Conservation (phyloP, 345 rosid genomes). For the Syzygium grande region DNA sequence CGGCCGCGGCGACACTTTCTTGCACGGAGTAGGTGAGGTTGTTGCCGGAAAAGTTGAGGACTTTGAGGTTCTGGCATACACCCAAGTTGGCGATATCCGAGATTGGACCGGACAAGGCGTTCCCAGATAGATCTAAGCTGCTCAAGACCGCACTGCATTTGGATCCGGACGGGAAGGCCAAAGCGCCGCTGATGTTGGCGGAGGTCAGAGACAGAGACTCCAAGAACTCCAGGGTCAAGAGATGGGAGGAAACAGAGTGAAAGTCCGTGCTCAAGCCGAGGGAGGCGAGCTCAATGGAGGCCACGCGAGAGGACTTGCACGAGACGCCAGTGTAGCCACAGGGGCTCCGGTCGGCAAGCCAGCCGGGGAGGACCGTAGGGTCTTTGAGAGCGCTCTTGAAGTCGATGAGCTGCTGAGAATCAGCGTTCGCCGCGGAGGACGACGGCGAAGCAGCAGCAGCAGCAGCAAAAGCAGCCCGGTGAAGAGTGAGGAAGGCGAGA, state of each 20-base stretch:
- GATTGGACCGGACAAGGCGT: slow-evolving; percentile 52
- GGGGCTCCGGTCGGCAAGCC: slow-evolving; percentile 55
- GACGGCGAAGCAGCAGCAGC: not conserved
- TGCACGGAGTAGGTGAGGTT: slow-evolving; percentile 30
- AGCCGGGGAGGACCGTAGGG: slow-evolving; percentile 39
- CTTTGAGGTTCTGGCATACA: slow-evolving; percentile 48
- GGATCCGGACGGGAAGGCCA: slow-evolving; percentile 43
- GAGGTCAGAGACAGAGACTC: slow-evolving; percentile 44
- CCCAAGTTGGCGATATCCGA: slow-evolving; percentile 34
- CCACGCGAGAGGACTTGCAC: slow-evolving; percentile 49
- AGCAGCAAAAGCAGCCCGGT: not conserved
- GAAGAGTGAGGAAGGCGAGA: slow-evolving; percentile 15
- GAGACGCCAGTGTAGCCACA: slow-evolving; percentile 61
- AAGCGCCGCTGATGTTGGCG: slow-evolving; percentile 49
- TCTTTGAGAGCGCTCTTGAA: slow-evolving; percentile 47
- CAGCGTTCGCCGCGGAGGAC: slow-evolving; percentile 4
- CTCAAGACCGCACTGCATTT: slow-evolving; percentile 56
- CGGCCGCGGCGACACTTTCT: slow-evolving; percentile 10
- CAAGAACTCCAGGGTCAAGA: slow-evolving; percentile 41
- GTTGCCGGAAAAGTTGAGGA: slow-evolving; percentile 57
- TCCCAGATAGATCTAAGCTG: slow-evolving; percentile 68
- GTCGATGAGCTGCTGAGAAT: slow-evolving; percentile 47
- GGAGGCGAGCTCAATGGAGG: slow-evolving; percentile 48
- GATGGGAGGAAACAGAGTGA: slow-evolving; percentile 38
- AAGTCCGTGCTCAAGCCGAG: slow-evolving; percentile 44